These are phyloP conservation scores for Metschnikowia hibisci DNA, from an alignment of 805 yeast genomes.

Conservation along the genomic window DNA sequence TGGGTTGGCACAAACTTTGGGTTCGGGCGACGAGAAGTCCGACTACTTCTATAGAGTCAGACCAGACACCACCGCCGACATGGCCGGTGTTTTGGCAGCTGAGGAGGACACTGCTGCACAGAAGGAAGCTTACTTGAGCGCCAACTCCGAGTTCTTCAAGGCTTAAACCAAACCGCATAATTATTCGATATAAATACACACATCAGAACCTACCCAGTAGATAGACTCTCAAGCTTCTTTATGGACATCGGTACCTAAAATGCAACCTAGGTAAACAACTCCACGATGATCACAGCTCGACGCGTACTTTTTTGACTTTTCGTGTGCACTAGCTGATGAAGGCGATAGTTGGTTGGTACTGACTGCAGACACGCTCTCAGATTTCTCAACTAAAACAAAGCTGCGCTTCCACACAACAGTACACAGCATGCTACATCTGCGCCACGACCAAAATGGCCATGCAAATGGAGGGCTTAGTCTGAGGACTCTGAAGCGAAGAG, in stretches of 20 bases:
- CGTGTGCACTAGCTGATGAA: too few relatives aligned
- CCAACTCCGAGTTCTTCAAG: conserved; percentile 35
- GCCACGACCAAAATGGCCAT: background rate
- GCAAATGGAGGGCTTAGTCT: background rate
- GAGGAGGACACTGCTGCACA: conserved; percentile 28
- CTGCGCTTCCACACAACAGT: conserved; percentile 1
- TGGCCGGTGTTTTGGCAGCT: conserved; percentile 33
- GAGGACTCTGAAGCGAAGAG: background rate
- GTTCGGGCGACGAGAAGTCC: conserved; percentile 44
- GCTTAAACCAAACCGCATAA: conserved; percentile 7
- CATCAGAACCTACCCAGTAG: background rate
- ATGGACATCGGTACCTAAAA: background rate
- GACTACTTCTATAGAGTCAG: conserved; percentile 37
- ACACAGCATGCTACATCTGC: conserved; percentile 4
- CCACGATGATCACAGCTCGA: background rate
- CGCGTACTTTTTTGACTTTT: too few relatives aligned
- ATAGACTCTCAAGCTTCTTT: background rate
- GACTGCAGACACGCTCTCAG: conserved; percentile 4
- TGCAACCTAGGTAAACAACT: too few relatives aligned
- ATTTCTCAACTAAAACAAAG: conserved; percentile 4
- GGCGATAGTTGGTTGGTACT: background rate
- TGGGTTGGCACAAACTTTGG: conserved; percentile 72
- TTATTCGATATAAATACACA: conserved; percentile 5
- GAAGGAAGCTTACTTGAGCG: conserved; percentile 30
- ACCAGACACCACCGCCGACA: conserved; percentile 38